Evolutionary conservation across 2,329 filamentous ascomycete genomes (phyloP).

Genomic region (Aspergillus alliaceus): DNA sequence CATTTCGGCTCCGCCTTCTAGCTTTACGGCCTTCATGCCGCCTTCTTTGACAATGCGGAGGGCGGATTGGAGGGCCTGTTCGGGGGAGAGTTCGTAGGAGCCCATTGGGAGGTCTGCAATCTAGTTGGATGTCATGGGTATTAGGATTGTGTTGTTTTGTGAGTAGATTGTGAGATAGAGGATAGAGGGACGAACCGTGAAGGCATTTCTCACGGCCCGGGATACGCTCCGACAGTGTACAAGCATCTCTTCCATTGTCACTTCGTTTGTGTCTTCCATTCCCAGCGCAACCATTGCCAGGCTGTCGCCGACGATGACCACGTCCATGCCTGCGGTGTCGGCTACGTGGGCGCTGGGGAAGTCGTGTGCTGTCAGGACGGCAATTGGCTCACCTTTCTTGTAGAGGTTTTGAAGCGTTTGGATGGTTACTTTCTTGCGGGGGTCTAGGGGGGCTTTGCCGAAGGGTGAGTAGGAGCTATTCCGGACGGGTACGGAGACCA

Average conservation of each 20-base stretch:
- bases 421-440: background rate
- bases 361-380: constrained; percentile 56
- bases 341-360: constrained; percentile 89
- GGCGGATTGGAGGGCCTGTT: constrained; percentile 80
- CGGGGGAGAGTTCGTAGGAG: constrained; percentile 81
- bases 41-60: constrained; percentile 90
- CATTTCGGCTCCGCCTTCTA: constrained; percentile 89
- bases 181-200: constrained; percentile 62
- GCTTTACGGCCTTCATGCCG: constrained; percentile 82
- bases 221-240: constrained; percentile 87
- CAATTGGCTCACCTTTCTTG: background rate
- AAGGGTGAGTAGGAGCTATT: background rate
- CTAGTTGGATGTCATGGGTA: constrained; percentile 43
- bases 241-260: constrained; percentile 92
- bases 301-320: constrained; percentile 87
- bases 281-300: constrained; percentile 94
- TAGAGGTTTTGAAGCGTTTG: background rate
- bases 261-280: constrained; percentile 91
- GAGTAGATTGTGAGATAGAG: too few species aligned
- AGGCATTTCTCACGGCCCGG: constrained; percentile 76
- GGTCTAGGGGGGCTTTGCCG: background rate
- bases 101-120: constrained; percentile 95
- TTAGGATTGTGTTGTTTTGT: background rate
- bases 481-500: background rate
- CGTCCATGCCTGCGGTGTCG: constrained; percentile 86